Base-by-base conservation (phyloP, 2,329 filamentous ascomycete genomes). In the Diaporthe ilicicola region DNA sequence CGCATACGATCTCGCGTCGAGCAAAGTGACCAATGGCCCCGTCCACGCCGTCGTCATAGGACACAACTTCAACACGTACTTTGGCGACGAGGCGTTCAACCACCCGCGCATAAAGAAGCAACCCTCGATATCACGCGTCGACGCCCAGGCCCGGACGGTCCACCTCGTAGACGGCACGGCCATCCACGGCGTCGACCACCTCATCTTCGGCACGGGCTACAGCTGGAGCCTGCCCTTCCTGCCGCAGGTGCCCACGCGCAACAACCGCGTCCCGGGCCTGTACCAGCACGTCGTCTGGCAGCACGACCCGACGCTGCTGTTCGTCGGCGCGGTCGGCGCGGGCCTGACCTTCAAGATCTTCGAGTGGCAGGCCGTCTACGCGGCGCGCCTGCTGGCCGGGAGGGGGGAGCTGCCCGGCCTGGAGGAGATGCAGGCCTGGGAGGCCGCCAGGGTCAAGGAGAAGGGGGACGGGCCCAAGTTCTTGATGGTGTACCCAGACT, bases 141-240 rank as follows among this genome's bases (percentile, higher is more conserved):
- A 73, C 2, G 81, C 80, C 0, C 13, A 2, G 7, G 37, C 37
- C 55, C 59, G 39, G 51, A 67, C 84, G 1, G 86, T 91, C 0
- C 81, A 88, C 70, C 88, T 92, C 59, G 81, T 84, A 42, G 88
- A 92, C 73, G 89, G 89, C 2, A 84, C 81, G 1, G 81, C 77
- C 0, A 81, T 90, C 8, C 73, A 82, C 0, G 81, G 86, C 22
- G 86, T 92, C 17, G 90, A 93, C 77, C 77, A 87, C 74, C 83
- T 93, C 72, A 87, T 93, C 73, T 90, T 92, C 71, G 90, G 89
- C 27, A 93, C 91, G 0, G 91, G 91, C 0, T 92, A 91, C 77
- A 85, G 83, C 32, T 92, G 89, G 89, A 89, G 88, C 0, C 77
- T 92, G 0, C 90, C 89, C 0, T 92, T 91, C 76, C 77, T 91